A percentile compares a stretch with the other conserved stretches of the same genome.
phyloP scores from a whole-genome alignment of 2,329 filamentous ascomycete species.

The Sordariomycetes sp. region DNA sequence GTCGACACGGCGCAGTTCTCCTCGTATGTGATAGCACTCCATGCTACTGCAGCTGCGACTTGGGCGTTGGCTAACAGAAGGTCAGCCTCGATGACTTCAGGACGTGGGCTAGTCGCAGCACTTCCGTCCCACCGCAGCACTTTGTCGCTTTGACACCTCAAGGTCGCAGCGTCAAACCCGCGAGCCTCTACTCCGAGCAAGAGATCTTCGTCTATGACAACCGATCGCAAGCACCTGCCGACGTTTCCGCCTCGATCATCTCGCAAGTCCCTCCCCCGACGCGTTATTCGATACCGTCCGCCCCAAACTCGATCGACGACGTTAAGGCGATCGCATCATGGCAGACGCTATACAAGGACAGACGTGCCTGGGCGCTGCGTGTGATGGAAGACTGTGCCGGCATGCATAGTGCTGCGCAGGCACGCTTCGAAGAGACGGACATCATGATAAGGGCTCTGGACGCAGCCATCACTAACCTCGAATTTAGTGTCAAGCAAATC shows the following conservation, averaged over 20 bases:
- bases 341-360: conserved; percentile 75
- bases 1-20: conserved; percentile 68
- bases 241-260: conserved; percentile 27
- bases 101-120: conserved; percentile 67
- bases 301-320: conserved; percentile 77
- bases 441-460: conserved; percentile 73
- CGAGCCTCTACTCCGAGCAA: conserved; percentile 60
- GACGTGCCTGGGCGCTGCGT: conserved; percentile 69
- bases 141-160: conserved; percentile 82
- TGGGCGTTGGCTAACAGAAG: conserved; percentile 10
- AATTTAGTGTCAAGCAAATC: conserved; percentile 62
- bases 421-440: conserved; percentile 63
- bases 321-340: conserved; percentile 78
- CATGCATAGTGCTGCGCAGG: conserved; percentile 53
- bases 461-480: conserved; percentile 78
- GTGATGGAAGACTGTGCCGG: conserved; percentile 60
- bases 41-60: not conserved
- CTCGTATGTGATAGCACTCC: conserved; percentile 42
- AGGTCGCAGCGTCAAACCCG: conserved; percentile 75
- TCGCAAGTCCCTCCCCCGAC: conserved; percentile 41
- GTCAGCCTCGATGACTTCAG: conserved; percentile 74
- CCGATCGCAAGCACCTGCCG: conserved; percentile 35
- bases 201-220: conserved; percentile 88
- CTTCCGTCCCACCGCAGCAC: conserved; percentile 63
- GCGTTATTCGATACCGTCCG: conserved; percentile 49